phyloP scores from a whole-genome alignment of 2,329 filamentous ascomycete species.

The Didymella exigua region DNA sequence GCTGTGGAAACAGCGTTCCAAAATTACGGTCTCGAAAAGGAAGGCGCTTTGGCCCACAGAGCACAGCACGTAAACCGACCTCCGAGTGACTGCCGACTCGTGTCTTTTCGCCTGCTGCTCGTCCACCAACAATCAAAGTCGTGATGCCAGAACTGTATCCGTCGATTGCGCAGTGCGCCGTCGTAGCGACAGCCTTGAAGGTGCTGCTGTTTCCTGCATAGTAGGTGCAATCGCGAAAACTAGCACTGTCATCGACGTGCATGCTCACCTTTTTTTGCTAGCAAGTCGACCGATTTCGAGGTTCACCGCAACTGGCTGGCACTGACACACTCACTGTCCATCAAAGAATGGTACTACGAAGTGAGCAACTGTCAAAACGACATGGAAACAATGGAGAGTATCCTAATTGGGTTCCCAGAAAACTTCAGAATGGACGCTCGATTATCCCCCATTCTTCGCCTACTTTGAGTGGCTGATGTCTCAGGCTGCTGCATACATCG shows the following conservation, averaged over 20 bases:
- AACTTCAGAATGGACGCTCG: slow-evolving; percentile 98
- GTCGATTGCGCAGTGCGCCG: slow-evolving; percentile 83
- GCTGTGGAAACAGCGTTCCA: slow-evolving; percentile 4
- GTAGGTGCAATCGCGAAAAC: slow-evolving; percentile 61
- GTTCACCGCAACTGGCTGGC: slow-evolving; percentile 99
- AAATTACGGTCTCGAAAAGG: slow-evolving; percentile 1
- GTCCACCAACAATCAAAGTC: slow-evolving; percentile 28
- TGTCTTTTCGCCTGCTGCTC: slow-evolving; percentile 28
- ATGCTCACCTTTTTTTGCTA: slow-evolving; percentile 51
- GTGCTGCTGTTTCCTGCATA: slow-evolving; percentile 92
- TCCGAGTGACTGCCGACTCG: slow-evolving; percentile 21
- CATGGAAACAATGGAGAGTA: background rate
- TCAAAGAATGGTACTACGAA: slow-evolving; percentile 94
- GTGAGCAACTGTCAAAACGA: slow-evolving; percentile 44
- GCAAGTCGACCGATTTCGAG: slow-evolving; percentile 98
- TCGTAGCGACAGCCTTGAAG: slow-evolving; percentile 87
- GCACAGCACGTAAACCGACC: slow-evolving; percentile 12
- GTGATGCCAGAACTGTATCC: slow-evolving; percentile 81
- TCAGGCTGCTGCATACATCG: slow-evolving; percentile 75
- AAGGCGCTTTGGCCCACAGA: slow-evolving; percentile 23
- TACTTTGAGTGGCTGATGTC: slow-evolving; percentile 95
- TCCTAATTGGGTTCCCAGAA: slow-evolving; percentile 56
- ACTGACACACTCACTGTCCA: slow-evolving; percentile 85
- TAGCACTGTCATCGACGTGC: slow-evolving; percentile 6
- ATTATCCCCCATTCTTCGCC: slow-evolving; percentile 98